Conservation (phyloP, 805 yeast species). For the Candida qinlingensis region DNA sequence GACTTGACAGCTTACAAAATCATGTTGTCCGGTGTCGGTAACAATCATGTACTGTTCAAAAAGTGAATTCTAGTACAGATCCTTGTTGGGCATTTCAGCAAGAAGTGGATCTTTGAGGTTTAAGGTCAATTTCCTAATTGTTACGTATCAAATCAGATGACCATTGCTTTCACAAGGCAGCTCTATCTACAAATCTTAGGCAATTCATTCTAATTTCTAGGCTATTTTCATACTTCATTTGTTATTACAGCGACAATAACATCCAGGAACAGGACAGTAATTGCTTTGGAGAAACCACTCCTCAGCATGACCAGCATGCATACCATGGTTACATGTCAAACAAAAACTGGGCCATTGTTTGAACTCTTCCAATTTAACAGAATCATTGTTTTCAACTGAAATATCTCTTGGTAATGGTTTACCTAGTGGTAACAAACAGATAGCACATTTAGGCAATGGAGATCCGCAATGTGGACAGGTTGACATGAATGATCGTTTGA, state of each 20-base stretch:
- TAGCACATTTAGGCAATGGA: conserved; percentile 85
- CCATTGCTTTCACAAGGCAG: no score
- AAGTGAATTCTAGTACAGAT: no score
- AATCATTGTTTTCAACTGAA: conserved; percentile 10
- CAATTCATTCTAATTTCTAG: no score
- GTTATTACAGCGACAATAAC: conserved; percentile 76
- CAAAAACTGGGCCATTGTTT: conserved; percentile 91
- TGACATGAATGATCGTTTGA: conserved; percentile 9
- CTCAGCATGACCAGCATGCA: conserved; percentile 93
- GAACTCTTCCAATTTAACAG: conserved; percentile 31
- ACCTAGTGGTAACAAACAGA: conserved; percentile 79
- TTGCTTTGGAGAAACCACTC: conserved; percentile 90
- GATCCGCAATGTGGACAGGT: conserved; percentile 83
- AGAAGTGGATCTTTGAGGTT: no score
- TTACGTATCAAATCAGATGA: no score
- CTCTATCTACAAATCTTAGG: no score
- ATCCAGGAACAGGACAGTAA: conserved; percentile 92
- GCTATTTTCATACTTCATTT: conserved; percentile 16
- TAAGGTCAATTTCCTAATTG: no score
- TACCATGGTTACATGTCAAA: conserved; percentile 85
- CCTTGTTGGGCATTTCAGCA: no score
- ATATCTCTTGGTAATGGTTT: conserved; percentile 42
- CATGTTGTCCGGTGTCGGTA: no score
- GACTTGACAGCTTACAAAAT: no score
- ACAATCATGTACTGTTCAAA: no score